Evolutionary conservation across 805 yeast species (phyloP).

Genomic region (Candida ortonii): DNA sequence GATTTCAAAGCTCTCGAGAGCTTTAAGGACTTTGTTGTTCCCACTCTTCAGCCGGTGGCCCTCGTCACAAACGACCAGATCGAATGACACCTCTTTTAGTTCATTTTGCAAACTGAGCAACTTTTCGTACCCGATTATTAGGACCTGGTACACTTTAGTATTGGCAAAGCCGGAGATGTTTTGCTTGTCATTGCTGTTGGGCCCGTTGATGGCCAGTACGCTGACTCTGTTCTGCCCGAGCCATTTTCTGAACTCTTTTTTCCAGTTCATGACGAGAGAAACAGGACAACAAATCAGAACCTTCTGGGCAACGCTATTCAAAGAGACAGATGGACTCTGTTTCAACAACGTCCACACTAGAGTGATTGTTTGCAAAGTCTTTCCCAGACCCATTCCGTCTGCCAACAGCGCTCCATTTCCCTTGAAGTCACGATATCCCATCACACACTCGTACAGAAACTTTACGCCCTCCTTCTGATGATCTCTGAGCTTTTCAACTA

Average conservation of each 20-base stretch:
- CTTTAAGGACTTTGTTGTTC: constrained; percentile 66
- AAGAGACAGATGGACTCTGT: constrained; percentile 50
- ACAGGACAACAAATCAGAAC: constrained; percentile 88
- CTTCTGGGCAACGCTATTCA: constrained; percentile 45
- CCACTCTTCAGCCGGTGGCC: constrained; percentile 86
- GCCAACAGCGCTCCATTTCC: constrained; percentile 80
- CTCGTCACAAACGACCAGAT: constrained; percentile 86
- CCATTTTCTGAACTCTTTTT: constrained; percentile 87
- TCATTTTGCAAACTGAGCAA: constrained; percentile 54
- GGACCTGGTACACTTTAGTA: constrained; percentile 73
- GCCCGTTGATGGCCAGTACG: constrained; percentile 56
- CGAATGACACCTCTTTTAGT: constrained; percentile 46
- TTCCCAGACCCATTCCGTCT: constrained; percentile 97
- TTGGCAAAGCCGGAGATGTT: constrained; percentile 60
- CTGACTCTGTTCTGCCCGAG: constrained; percentile 62
- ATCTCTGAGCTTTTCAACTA: constrained; percentile 58
- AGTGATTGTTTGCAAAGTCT: constrained; percentile 81
- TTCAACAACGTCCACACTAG: constrained; percentile 78
- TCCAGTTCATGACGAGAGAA: constrained; percentile 85
- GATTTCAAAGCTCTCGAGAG: constrained; percentile 54
- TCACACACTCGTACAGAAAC: constrained; percentile 78
- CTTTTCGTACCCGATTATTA: constrained; percentile 87
- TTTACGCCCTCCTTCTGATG: constrained; percentile 85
- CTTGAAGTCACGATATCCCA: constrained; percentile 56
- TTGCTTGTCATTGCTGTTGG: constrained; percentile 51